A percentile compares a stretch with the other conserved stretches of the same genome.
Conservation (phyloP, 306 rosid species). For the Fragaria iinumae region DNA sequence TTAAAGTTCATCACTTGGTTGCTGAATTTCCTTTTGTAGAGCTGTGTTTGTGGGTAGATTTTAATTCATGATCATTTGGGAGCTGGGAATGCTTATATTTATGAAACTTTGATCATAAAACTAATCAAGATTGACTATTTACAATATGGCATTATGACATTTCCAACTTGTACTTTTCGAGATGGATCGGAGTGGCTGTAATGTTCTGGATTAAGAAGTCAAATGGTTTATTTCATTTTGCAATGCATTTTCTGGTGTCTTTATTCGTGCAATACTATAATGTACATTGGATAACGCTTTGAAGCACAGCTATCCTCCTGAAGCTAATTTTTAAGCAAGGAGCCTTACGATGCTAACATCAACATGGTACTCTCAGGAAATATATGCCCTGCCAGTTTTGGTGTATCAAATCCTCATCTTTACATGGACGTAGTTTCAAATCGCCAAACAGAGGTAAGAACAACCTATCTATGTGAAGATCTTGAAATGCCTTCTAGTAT, state of each 20-base stretch:
- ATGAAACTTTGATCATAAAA: background rate
- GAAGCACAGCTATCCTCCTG: background rate
- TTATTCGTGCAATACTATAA: background rate
- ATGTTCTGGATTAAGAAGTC: background rate
- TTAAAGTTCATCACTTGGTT: background rate
- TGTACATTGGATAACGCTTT: background rate
- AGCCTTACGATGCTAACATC: background rate
- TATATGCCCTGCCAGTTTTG: slow-evolving; percentile 34
- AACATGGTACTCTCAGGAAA: slow-evolving; percentile 46
- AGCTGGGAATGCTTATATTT: background rate
- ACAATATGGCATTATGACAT: background rate
- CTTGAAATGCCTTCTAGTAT: background rate
- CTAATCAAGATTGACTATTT: background rate
- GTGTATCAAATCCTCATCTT: slow-evolving; percentile 45
- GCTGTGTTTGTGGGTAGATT: slow-evolving; percentile 3
- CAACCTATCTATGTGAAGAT: background rate
- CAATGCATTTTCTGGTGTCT: background rate
- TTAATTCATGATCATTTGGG: slow-evolving; percentile 2
- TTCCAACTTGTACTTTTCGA: background rate
- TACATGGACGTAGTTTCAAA: slow-evolving; percentile 25
- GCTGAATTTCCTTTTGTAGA: background rate
- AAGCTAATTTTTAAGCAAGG: background rate
- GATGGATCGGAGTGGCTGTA: background rate
- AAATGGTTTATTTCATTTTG: background rate
- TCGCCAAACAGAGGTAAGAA: slow-evolving; percentile 45